A percentile compares a stretch with the other conserved stretches of the same genome.
phyloP scores from a whole-genome alignment of 306 rosid species.

The Luffa acutangula region DNA sequence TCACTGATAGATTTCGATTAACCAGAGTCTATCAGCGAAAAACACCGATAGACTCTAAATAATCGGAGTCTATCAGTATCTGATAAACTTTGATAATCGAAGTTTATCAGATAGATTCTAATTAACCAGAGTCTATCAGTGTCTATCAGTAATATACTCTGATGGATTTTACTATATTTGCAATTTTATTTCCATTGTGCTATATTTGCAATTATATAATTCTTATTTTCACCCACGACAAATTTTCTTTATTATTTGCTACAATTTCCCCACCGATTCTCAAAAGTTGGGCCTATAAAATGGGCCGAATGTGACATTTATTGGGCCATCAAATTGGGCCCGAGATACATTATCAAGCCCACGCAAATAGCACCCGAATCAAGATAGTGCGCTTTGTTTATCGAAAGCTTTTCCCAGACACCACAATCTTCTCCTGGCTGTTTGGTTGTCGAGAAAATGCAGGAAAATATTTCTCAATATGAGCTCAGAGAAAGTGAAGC shows the following conservation, averaged over 20 bases:
- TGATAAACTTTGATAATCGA: too few species aligned
- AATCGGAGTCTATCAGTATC: too few species aligned
- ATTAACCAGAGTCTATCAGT: too few species aligned
- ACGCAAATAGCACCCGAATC: neutral
- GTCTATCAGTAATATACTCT: too few species aligned
- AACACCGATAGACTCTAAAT: too few species aligned
- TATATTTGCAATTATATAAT: too few species aligned
- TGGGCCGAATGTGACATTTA: neutral
- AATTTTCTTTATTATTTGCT: neutral
- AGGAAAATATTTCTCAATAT: neutral
- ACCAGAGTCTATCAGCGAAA: too few species aligned
- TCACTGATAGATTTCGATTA: too few species aligned
- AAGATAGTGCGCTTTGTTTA: neutral
- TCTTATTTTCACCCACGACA: too few species aligned
- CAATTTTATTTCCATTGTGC: too few species aligned
- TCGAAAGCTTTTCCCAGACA: neutral
- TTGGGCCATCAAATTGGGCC: neutral
- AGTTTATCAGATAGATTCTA: too few species aligned
- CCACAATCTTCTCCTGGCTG: neutral
- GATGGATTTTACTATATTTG: too few species aligned
- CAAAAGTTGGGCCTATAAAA: neutral
- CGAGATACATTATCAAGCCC: neutral
- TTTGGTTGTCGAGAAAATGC: constrained; percentile 2
- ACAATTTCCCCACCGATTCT: neutral
- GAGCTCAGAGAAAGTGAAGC: neutral